A percentile compares a stretch with the other conserved stretches of the same genome.
Evolutionary conservation across 1,284 basidiomycete genomes (phyloP).

Genomic region (Kalmanozyma brasiliensis): DNA sequence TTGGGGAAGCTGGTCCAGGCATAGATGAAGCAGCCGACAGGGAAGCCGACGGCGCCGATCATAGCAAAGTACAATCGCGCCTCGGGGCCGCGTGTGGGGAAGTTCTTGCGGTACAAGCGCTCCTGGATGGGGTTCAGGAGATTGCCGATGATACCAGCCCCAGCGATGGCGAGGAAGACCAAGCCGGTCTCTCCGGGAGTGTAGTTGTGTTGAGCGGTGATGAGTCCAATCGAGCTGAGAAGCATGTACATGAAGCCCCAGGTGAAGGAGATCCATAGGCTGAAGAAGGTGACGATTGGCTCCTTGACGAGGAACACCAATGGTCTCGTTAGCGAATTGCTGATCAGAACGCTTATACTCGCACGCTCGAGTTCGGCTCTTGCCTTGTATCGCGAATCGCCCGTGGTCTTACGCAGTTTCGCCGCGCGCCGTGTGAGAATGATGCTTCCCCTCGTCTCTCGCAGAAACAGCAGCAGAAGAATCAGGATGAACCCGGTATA

Average conservation of each 20-base stretch:
- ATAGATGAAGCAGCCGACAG: slow-evolving; percentile 58
- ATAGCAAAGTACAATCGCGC: slow-evolving; percentile 70
- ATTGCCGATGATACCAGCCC: slow-evolving; percentile 72
- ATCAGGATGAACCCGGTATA: slow-evolving; percentile 46
- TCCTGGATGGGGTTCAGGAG: slow-evolving; percentile 72
- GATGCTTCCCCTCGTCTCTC: slow-evolving; percentile 68
- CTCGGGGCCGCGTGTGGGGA: slow-evolving; percentile 68
- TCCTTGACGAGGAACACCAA: slow-evolving; percentile 74
- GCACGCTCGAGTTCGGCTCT: slow-evolving; percentile 75
- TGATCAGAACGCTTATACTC: slow-evolving; percentile 73
- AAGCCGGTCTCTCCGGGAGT: slow-evolving; percentile 71
- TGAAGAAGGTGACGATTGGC: slow-evolving; percentile 75
- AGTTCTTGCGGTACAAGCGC: slow-evolving; percentile 33
- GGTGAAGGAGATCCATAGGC: slow-evolving; percentile 67
- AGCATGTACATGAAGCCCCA: slow-evolving; percentile 81
- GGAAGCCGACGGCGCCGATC: slow-evolving; percentile 48
- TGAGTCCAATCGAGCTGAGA: slow-evolving; percentile 67
- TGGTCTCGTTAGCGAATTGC: slow-evolving; percentile 77
- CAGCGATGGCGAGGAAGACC: slow-evolving; percentile 53
- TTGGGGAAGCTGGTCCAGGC: slow-evolving; percentile 66
- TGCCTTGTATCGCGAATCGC: slow-evolving; percentile 74
- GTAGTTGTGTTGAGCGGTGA: slow-evolving; percentile 73
- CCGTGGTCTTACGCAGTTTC: slow-evolving; percentile 70
- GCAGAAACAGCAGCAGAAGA: slow-evolving; percentile 63
- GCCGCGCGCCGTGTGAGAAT: slow-evolving; percentile 68